phyloP scores from a whole-genome alignment of 164 flowering plant genomes.

The Macadamia integrifolia region DNA sequence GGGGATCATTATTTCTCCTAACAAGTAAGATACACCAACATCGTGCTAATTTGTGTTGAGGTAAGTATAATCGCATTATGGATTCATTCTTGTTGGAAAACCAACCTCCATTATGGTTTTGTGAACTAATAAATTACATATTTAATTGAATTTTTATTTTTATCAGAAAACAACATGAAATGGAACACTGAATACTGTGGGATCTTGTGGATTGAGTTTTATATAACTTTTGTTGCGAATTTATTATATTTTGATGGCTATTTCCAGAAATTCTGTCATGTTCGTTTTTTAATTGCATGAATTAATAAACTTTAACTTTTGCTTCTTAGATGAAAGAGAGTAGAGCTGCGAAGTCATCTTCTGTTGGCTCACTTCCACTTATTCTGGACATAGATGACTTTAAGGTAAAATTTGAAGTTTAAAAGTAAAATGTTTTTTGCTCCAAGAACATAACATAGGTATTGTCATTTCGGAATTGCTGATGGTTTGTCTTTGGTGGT shows the following conservation, averaged over 20 bases:
- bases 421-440: neutral
- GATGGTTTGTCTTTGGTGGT: neutral
- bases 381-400: conserved; percentile 86
- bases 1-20: no score
- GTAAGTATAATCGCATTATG: neutral
- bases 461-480: neutral
- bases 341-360: conserved; percentile 31
- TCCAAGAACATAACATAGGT: neutral
- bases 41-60: no score
- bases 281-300: neutral
- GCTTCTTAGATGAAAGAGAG: conserved; percentile 17
- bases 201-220: no score
- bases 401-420: conserved; percentile 48
- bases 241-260: no score
- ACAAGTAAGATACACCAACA: no score
- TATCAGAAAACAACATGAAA: no score
- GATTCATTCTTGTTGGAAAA: neutral
- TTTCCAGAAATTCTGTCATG: no score
- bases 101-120: neutral
- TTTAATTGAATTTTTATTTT: neutral
- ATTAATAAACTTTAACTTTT: neutral
- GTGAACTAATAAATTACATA: neutral
- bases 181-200: no score
- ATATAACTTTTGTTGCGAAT: no score
- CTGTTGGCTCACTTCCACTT: conserved; percentile 59